A percentile compares a stretch with the other conserved stretches of the same genome.
Evolutionary conservation across 805 yeast genomes (phyloP).

Genomic region (Candida corydali): DNA sequence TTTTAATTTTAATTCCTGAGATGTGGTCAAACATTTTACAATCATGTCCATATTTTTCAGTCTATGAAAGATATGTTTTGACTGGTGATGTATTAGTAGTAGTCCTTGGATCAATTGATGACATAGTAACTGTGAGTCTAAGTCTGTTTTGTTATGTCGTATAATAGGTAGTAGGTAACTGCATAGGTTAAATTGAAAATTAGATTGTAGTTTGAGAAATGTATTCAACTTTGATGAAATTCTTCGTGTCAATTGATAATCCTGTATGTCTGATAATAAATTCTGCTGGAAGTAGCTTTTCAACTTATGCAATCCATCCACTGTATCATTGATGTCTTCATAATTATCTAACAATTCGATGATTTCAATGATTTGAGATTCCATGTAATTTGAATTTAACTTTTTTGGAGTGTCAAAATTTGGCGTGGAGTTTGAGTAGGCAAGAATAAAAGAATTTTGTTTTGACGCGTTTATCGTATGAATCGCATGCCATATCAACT

Average conservation of each 20-base stretch:
- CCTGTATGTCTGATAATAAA: slow-evolving; percentile 11
- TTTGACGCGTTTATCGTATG: too few species aligned
- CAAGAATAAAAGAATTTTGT: too few species aligned
- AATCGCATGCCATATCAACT: too few species aligned
- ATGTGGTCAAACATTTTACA: slow-evolving; percentile 19
- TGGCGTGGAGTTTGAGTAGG: too few species aligned
- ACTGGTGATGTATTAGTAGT: slow-evolving; percentile 53
- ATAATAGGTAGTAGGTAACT: slow-evolving; percentile 15
- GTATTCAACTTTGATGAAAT: slow-evolving; percentile 9
- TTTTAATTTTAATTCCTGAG: slow-evolving; percentile 12
- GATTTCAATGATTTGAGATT: slow-evolving; percentile 8
- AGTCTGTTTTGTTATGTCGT: not conserved
- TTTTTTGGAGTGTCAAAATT: slow-evolving; percentile 13
- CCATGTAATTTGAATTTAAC: slow-evolving; percentile 11
- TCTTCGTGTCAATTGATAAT: slow-evolving; percentile 7
- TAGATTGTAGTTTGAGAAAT: slow-evolving; percentile 48
- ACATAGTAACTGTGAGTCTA: slow-evolving; percentile 13
- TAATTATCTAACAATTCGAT: slow-evolving; percentile 16
- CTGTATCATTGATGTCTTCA: slow-evolving; percentile 3
- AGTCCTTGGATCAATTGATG: slow-evolving; percentile 54
- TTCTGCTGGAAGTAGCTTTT: not conserved
- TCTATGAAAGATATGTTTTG: slow-evolving; percentile 47
- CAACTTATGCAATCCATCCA: slow-evolving; percentile 11
- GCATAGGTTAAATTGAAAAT: slow-evolving; percentile 49
- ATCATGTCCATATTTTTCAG: slow-evolving; percentile 35